Percentiles rank a stretch among this genome's conserved stretches.
phyloP scores from a whole-genome alignment of 164 flowering plant genomes.

The Dillenia suffruticosa region DNA sequence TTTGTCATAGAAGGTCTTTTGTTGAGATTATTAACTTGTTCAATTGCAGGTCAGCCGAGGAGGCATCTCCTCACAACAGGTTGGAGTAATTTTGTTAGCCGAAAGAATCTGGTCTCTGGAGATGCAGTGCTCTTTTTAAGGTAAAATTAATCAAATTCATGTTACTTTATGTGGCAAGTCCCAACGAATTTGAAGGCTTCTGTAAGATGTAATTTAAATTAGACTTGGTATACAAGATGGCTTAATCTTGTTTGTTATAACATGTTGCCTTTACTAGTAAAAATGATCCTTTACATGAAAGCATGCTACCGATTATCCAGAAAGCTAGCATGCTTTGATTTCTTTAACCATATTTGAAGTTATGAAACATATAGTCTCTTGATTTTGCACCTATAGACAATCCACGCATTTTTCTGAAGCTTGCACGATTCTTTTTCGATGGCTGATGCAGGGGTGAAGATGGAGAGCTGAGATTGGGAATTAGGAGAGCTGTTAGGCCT shows the following conservation, averaged over 20 bases:
- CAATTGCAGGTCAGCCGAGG: conserved; percentile 83
- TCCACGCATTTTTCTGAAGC: conserved; percentile 2
- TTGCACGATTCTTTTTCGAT: not conserved
- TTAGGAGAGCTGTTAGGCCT: conserved; percentile 75
- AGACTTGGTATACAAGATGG: too few relatives aligned
- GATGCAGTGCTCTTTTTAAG: conserved; percentile 77
- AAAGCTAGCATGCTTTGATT: too few relatives aligned
- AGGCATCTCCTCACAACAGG: conserved; percentile 96
- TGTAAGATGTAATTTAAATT: too few relatives aligned
- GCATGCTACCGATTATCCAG: too few relatives aligned
- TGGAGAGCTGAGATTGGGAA: conserved; percentile 87
- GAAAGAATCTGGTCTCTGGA: conserved; percentile 81
- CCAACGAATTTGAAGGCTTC: too few relatives aligned
- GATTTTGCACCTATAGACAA: too few relatives aligned
- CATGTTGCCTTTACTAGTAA: too few relatives aligned
- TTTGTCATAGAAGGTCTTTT: not conserved
- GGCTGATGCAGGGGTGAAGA: conserved; percentile 59
- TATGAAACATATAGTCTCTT: too few relatives aligned
- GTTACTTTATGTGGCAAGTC: not conserved
- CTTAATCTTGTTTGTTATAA: too few relatives aligned
- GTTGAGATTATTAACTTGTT: not conserved
- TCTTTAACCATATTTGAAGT: too few relatives aligned
- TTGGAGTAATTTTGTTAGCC: conserved; percentile 90
- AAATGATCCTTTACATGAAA: too few relatives aligned
- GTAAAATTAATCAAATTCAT: conserved; percentile 14